Conservation (phyloP, 2,329 filamentous ascomycete species). For the Xylaria arbuscula region DNA sequence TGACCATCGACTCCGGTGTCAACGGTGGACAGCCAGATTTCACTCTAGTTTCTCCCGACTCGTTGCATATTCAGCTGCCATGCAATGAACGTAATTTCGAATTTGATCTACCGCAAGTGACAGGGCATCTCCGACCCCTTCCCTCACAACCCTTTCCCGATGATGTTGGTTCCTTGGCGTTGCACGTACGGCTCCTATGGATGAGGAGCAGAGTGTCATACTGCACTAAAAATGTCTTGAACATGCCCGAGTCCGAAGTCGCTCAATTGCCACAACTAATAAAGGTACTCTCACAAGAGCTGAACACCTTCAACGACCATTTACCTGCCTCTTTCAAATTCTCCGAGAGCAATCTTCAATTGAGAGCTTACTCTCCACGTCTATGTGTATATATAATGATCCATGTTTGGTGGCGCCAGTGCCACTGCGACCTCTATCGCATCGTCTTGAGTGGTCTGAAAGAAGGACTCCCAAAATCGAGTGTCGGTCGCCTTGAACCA, state of each 20-base stretch:
- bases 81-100: slow-evolving; percentile 65
- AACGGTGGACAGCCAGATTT: slow-evolving; percentile 60
- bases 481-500: slow-evolving; percentile 59
- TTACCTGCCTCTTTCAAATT: slow-evolving; percentile 67
- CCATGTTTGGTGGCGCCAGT: slow-evolving; percentile 69
- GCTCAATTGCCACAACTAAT: slow-evolving; percentile 59
- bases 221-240: slow-evolving; percentile 60
- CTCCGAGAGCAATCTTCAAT: slow-evolving; percentile 65
- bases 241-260: slow-evolving; percentile 58
- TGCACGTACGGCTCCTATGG: slow-evolving; percentile 67
- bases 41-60: slow-evolving; percentile 57
- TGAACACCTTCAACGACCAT: slow-evolving; percentile 63
- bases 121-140: slow-evolving; percentile 59
- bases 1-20: slow-evolving; percentile 60
- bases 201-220: slow-evolving; percentile 66
- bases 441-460: slow-evolving; percentile 63
- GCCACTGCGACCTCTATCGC: slow-evolving; percentile 67
- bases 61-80: slow-evolving; percentile 59
- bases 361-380: slow-evolving; percentile 67
- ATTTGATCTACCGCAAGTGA: slow-evolving; percentile 66
- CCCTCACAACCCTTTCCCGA: slow-evolving; percentile 60
- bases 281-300: slow-evolving; percentile 59
- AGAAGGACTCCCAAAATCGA: slow-evolving; percentile 60
- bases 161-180: slow-evolving; percentile 65
- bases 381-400: slow-evolving; percentile 70